Base-by-base conservation (phyloP, 768 basidiomycete species). In the Dioszegia hungarica region DNA sequence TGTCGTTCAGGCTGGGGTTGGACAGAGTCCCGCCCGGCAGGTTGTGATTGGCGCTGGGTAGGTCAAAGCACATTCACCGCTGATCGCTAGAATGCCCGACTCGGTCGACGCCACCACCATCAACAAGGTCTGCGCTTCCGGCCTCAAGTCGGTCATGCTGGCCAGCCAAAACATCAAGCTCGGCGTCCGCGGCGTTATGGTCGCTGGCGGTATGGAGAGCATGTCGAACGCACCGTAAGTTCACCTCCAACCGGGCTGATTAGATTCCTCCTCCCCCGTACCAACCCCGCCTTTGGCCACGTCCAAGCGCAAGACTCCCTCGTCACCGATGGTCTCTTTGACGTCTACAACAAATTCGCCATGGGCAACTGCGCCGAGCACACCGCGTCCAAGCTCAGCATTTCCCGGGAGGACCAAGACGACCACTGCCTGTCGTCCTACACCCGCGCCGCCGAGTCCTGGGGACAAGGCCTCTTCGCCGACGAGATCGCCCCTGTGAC, bases 41-140 rank as follows among this genome's bases (percentile, higher is more conserved):
- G 95, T 93, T 53, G 91, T 86, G n/a, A 84, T 99, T 57, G 82
- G 79, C 54, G 83, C 92, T n/a, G 95, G 95, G 62, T 80, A 53
- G 63, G 70, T 65, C 3, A 20, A 25, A 9, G 27, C 14, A 27
- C n/a, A 6, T 37, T 38, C 14, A 20, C 39, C 27, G 40, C 22
- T 37, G 39, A 39, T 15, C 14, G 12, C 5, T 22, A 74, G 73
- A 14, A 72, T 95, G 72, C 84, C 82, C 61, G 76, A 85, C 10
- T 82, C 81, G 55, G 93, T 94, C 25, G 95, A 99, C 79, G 93
- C 94, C 20, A 98, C 95, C 34, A 99, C 95, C 46, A 86, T 99
- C 80, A 99, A 99, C 84, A 99, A 99, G 80, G 95, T 99, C 76
- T 99, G 95, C 77, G 95, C 95, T 5, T 92, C 89, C 52, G 95